Conservation (phyloP, 2,329 filamentous ascomycete genomes). For the Cryoendolithus antarcticus region DNA sequence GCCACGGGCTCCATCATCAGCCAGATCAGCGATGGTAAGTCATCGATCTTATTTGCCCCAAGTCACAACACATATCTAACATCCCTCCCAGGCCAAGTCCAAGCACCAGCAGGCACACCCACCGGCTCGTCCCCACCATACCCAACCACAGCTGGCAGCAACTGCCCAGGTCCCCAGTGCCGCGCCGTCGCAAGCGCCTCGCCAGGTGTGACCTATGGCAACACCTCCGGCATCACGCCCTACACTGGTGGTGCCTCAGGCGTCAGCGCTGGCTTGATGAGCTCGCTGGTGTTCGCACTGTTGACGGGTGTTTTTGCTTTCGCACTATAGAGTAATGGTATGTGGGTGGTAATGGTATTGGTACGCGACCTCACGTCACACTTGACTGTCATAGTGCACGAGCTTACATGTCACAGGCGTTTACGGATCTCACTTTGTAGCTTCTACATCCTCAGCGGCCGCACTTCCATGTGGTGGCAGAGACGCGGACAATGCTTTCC, state of each 20-base stretch:
- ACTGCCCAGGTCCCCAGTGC: slow-evolving; percentile 3
- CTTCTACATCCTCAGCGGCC: too few species aligned
- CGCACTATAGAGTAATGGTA: slow-evolving; percentile 7
- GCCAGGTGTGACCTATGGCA: slow-evolving; percentile 6
- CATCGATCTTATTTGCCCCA: too few species aligned
- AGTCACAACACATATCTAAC: background rate
- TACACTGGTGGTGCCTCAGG: slow-evolving; percentile 9
- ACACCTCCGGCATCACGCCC: slow-evolving; percentile 7
- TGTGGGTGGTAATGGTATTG: slow-evolving; percentile 1
- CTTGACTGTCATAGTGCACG: too few species aligned
- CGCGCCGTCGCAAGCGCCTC: slow-evolving; percentile 8
- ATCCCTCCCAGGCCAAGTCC: slow-evolving; percentile 2
- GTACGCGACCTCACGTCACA: slow-evolving; percentile 2
- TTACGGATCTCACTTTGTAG: too few species aligned
- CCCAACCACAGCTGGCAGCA: slow-evolving; percentile 1
- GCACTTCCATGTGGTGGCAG: too few species aligned
- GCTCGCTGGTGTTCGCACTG: slow-evolving; percentile 1
- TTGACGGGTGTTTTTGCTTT: slow-evolving; percentile 10
- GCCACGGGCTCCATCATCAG: slow-evolving; percentile 1
- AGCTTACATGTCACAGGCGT: too few species aligned
- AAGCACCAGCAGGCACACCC: slow-evolving; percentile 1
- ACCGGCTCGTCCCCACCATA: slow-evolving; percentile 2
- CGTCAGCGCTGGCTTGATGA: slow-evolving; percentile 7
- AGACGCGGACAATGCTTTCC: too few species aligned
- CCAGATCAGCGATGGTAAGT: slow-evolving; percentile 2